A percentile compares a stretch with the other conserved stretches of the same genome.
These are phyloP conservation scores for Geranium brycei DNA, from an alignment of 345 rosid genomes.

Conservation along the genomic window DNA sequence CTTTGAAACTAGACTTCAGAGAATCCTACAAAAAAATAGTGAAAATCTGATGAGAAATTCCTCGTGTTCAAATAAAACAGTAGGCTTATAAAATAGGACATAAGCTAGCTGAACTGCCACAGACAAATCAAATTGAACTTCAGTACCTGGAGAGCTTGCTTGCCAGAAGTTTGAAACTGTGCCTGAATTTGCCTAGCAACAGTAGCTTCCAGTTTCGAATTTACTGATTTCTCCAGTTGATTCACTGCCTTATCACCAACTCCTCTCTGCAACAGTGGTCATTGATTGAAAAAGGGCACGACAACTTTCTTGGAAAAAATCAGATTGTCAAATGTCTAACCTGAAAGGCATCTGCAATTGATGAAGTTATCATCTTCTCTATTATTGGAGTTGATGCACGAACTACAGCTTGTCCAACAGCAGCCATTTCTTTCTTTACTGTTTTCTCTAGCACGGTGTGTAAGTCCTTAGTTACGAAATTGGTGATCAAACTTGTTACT, in stretches of 20 bases:
- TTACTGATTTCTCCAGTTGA: slow-evolving; percentile 76
- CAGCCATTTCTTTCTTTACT: slow-evolving; percentile 55
- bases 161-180: slow-evolving; percentile 92
- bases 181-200: slow-evolving; percentile 74
- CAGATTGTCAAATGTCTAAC: slow-evolving; percentile 24
- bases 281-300: slow-evolving; percentile 8
- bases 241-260: slow-evolving; percentile 78
- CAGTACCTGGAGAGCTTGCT: slow-evolving; percentile 80
- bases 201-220: slow-evolving; percentile 64
- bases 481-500: slow-evolving; percentile 35
- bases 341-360: slow-evolving; percentile 77
- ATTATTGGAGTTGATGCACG: slow-evolving; percentile 48
- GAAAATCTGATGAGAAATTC: slow-evolving; percentile 7
- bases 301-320: slow-evolving; percentile 8
- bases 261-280: slow-evolving; percentile 48
- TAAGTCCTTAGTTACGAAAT: slow-evolving; percentile 54
- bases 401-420: slow-evolving; percentile 36
- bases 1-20: slow-evolving; percentile 54
- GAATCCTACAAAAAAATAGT: slow-evolving; percentile 39
- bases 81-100: not conserved
- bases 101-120: slow-evolving; percentile 2
- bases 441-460: slow-evolving; percentile 43
- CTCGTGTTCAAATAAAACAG: slow-evolving; percentile 5
- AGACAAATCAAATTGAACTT: no score
- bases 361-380: slow-evolving; percentile 55